Conservation (phyloP, 768 basidiomycete species). For the Suillus lakei region DNA sequence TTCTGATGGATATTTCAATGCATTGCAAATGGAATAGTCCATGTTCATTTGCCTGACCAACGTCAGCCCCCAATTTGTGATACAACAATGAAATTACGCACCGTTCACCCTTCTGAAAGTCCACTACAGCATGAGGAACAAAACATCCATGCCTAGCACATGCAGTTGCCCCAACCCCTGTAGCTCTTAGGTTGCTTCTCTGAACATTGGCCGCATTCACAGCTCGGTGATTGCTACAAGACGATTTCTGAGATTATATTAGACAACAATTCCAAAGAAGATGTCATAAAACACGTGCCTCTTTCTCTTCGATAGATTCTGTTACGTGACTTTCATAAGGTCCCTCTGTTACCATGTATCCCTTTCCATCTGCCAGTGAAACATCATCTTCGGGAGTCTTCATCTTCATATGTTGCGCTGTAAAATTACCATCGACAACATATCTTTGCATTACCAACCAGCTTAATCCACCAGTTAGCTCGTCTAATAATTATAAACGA, state of each 20-base stretch:
- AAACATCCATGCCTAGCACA: slow-evolving; percentile 39
- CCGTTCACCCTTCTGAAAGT: slow-evolving; percentile 38
- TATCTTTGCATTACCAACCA: slow-evolving; percentile 8
- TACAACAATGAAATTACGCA: slow-evolving; percentile 9
- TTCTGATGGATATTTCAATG: slow-evolving; percentile 17
- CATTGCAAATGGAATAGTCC: slow-evolving; percentile 30
- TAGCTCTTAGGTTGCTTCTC: slow-evolving; percentile 24
- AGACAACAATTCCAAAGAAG: background rate
- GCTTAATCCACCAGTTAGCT: too few species aligned
- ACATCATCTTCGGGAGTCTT: slow-evolving; percentile 22
- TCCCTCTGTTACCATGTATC: slow-evolving; percentile 6
- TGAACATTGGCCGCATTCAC: slow-evolving; percentile 20
- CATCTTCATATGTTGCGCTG: slow-evolving; percentile 13
- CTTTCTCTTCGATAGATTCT: background rate
- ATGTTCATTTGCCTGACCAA: slow-evolving; percentile 32
- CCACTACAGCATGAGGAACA: slow-evolving; percentile 33
- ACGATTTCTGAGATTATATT: slow-evolving; percentile 13
- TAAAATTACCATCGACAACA: slow-evolving; percentile 12
- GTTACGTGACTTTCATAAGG: background rate
- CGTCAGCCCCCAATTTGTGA: background rate
- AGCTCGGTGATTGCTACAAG: slow-evolving; percentile 24
- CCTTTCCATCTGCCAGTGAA: slow-evolving; percentile 17
- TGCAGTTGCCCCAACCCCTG: slow-evolving; percentile 35
- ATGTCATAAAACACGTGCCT: background rate
- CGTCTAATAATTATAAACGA: background rate